Evolutionary conservation across 1,284 basidiomycete species (phyloP), one percentile per base, ranked within the genome.

Genomic region (Ceratobasidium sp.): DNA sequence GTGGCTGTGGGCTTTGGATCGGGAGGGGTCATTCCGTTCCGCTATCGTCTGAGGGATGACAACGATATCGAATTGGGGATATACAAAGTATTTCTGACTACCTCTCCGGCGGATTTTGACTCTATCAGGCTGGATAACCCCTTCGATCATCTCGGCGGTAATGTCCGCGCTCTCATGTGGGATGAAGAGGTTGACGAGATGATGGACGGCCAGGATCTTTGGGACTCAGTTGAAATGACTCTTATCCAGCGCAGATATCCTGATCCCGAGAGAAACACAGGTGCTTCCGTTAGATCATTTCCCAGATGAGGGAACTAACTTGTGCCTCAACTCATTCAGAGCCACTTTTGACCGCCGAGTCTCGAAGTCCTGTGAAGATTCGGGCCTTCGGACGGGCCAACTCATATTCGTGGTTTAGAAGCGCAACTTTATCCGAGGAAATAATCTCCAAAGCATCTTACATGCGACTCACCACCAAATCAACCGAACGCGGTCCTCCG

Each of bases 31-130:
- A 8, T 40, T 40, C 38, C 38, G 8, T 40, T 40, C 38, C 8
- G 10, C 17, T 40, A 8, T 40, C 17, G 10, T 40, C 38, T 40
- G 10, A 17, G 17, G 17, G 38, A 40, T 8, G 38, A 40, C 17
- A 8, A 40, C 10, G 10, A 40, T 17, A 40, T 17, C 3, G 56
- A 58, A n/a, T 17, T 58, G 3, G 38, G 35, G 27, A 22, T 58
- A 43, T n/a, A 29, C 3, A 42, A 58, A 27, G 25, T 58, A 8
- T 58, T 58, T 29, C 10, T 58, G 5, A 31, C 56, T 10, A 58
- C 56, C 10, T 13, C 7, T 8, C 56, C 56, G 12, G 56, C 34
- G n/a, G 25, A 58, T 17, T 58, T 58, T 20, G 56, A 38, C 0
- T 12, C 22, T 20, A 12, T 58, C 4, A 29, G 4, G 8, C 56